These are phyloP conservation scores for Gossypium davidsonii DNA, from an alignment of 441 rosid species.

Conservation along the genomic window DNA sequence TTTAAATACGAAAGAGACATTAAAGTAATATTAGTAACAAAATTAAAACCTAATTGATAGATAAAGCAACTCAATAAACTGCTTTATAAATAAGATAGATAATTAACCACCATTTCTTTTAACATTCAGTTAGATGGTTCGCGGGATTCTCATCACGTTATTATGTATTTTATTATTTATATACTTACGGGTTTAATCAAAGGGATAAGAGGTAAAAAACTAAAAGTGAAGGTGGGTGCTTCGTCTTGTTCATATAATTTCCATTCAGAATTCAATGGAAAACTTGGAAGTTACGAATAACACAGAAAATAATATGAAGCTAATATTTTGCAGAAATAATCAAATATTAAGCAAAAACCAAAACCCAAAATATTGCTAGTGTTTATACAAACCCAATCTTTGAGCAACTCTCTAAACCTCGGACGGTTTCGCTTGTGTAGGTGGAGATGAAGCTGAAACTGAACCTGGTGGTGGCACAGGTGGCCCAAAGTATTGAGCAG, in stretches of 20 bases:
- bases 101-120: too few relatives aligned
- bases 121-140: too few relatives aligned
- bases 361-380: not conserved
- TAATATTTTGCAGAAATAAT: not conserved
- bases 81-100: too few relatives aligned
- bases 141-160: too few relatives aligned
- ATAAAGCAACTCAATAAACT: too few relatives aligned
- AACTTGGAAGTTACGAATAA: not conserved
- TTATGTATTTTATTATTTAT: too few relatives aligned
- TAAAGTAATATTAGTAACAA: too few relatives aligned
- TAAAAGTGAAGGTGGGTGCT: not conserved
- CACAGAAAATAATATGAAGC: not conserved
- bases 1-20: too few relatives aligned
- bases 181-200: too few relatives aligned
- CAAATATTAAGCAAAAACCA: not conserved
- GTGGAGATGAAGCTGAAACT: conserved; percentile 10
- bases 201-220: too few relatives aligned
- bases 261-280: not conserved
- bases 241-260: not conserved
- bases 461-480: conserved; percentile 22
- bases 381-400: not conserved
- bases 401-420: not conserved
- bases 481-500: conserved; percentile 20
- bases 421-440: conserved; percentile 1
- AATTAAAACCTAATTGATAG: too few relatives aligned